Evolutionary conservation across 192 early-diverging fungal species (phyloP), one percentile per base, ranked within the genome.

Genomic region (Rhizophagus prolifer): DNA sequence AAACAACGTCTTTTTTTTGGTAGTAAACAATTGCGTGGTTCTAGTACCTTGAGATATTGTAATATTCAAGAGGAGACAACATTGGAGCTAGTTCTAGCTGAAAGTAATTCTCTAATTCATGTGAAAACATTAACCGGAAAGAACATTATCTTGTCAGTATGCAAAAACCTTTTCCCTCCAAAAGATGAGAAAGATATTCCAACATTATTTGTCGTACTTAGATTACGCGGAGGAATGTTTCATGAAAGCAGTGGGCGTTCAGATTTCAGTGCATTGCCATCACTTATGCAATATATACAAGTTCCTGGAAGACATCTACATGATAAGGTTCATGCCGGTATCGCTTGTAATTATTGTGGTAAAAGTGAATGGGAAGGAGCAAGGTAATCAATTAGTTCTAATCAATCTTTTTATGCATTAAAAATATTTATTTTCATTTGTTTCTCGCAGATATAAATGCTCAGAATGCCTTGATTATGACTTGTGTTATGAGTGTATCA

Each of bases 21-120:
- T 73, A 91, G 91, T 59, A 92, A 91, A 82, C 90, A 92, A 82
- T 82, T 92, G 67, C 86, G 89, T 68, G 91, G 91, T 74, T 91
- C 86, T 61, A 86, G 90, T 61, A 79, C 82, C 0, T 89, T 92
- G 6, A 86, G 86, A 19, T 87, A 92, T 85, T 90, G 90, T 86
- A 89, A 90, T 84, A 90, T 91, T 79, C 88, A 89, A 79, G 89
- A 89, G 83, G 91, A 89, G 81, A 86, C 84, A 69, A 54, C 16
- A 54, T 54, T 54, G 50, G 19, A 54, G 19, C 19, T 54, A 54
- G 3, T 54, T 54, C 19, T 54, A 54, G 50, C 50, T 21, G 10
- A 38, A 38, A 38, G 7, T 38, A 38, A 5, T 38, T 16, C 16
- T 54, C 50, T 54, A 6, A 16, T 54, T 21, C 19, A 6, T 54